Percentiles rank a stretch among this genome's conserved stretches.
Conservation (phyloP, 2,329 filamentous ascomycete species). For the Talaromyces marneffei region DNA sequence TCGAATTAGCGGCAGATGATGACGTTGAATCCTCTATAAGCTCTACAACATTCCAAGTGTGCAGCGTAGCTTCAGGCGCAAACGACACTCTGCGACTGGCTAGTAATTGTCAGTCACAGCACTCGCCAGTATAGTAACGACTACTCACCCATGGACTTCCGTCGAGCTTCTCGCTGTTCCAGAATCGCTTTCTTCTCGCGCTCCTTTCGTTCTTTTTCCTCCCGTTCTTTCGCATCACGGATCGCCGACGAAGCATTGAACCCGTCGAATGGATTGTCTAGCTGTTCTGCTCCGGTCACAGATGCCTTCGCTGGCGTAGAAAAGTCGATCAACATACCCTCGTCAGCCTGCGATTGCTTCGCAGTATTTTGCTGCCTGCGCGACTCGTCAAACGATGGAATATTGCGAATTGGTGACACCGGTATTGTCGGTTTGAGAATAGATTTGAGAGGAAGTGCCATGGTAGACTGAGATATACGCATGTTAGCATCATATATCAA, state of each 20-base stretch:
- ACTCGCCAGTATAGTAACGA: not conserved
- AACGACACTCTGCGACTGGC: conserved; percentile 92
- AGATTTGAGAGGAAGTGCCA: conserved; percentile 51
- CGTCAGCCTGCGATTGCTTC: conserved; percentile 20
- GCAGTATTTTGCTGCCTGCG: conserved; percentile 27
- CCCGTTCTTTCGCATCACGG: conserved; percentile 55
- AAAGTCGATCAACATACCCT: conserved; percentile 40
- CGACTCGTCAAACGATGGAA: conserved; percentile 55
- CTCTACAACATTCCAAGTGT: conserved; percentile 94
- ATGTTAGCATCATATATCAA: conserved; percentile 17
- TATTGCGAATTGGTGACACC: conserved; percentile 58
- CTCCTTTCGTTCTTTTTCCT: conserved; percentile 58
- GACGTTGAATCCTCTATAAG: conserved; percentile 81
- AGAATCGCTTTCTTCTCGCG: conserved; percentile 55
- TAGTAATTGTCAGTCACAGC: conserved; percentile 20
- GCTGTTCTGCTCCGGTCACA: conserved; percentile 34
- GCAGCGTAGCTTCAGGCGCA: conserved; percentile 90
- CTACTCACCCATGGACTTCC: conserved; percentile 70
- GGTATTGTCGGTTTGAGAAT: conserved; percentile 76
- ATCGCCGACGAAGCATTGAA: conserved; percentile 38
- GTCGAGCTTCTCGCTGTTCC: conserved; percentile 75
- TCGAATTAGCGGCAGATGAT: conserved; percentile 66
- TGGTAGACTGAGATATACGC: conserved; percentile 33
- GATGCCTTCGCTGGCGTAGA: conserved; percentile 34
- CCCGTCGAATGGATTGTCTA: conserved; percentile 45